Conservation (phyloP, 2,329 filamentous ascomycete genomes). For the Magnaporthales sp. region DNA sequence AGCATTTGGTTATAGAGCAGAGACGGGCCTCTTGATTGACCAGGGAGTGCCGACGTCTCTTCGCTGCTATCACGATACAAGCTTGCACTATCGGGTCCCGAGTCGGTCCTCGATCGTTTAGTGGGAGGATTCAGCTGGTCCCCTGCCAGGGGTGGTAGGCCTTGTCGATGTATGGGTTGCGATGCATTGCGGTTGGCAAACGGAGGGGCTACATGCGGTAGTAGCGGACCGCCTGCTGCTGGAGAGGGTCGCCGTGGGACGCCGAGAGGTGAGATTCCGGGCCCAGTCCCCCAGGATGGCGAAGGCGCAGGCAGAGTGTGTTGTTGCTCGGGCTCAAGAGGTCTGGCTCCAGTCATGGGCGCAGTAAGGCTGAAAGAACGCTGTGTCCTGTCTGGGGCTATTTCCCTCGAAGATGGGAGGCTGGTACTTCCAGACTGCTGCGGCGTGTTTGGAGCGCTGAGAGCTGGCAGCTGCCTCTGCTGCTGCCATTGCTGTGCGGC, state of each 20-base stretch:
- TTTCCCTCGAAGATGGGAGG: not conserved
- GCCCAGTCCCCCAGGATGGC: not conserved
- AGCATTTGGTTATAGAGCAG: not conserved
- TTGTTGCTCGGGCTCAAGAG: not conserved
- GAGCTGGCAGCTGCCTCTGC: not conserved
- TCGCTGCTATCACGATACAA: not conserved
- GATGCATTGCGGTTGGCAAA: not conserved
- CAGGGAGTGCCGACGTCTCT: not conserved
- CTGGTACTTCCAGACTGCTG: not conserved
- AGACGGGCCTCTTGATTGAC: not conserved
- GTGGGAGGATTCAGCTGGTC: not conserved
- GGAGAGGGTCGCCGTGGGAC: not conserved
- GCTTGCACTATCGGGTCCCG: not conserved
- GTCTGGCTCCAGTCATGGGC: not conserved
- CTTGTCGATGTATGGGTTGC: not conserved
- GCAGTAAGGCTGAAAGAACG: not conserved
- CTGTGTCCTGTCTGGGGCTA: not conserved
- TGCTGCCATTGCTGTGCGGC: not conserved
- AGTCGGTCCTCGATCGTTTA: not conserved
- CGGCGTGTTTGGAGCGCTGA: not conserved
- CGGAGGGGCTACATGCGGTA: not conserved
- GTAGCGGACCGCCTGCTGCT: not conserved
- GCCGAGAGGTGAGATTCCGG: not conserved
- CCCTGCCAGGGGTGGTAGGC: not conserved
- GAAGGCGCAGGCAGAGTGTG: not conserved